These are phyloP conservation scores for Fusarium pseudonygamai DNA, from an alignment of 2,329 filamentous ascomycete species.

Conservation along the genomic window DNA sequence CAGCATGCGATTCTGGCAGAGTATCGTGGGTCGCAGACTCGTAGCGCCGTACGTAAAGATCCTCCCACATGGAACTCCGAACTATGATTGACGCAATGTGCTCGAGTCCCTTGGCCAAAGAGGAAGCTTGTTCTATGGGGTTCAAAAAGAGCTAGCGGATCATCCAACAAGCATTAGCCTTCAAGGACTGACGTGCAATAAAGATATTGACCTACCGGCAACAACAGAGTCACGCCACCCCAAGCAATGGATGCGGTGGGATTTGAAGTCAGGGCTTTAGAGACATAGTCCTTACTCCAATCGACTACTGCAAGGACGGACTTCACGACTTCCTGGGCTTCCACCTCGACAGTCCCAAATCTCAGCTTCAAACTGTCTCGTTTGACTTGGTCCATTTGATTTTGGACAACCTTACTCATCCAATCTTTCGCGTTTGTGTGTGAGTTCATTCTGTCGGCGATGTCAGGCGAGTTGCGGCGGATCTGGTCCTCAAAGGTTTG, in stretches of 20 bases:
- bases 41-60: fast-evolving
- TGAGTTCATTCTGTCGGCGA: not conserved
- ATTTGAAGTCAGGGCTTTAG: not conserved
- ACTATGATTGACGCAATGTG: not conserved
- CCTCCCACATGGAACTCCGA: not conserved
- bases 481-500: fast-evolving
- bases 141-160: not conserved
- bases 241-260: fast-evolving
- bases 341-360: not conserved
- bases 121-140: not conserved
- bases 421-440: fast-evolving
- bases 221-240: fast-evolving
- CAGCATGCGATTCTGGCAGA: not conserved
- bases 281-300: not conserved
- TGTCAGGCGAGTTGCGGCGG: fast-evolving
- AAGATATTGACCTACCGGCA: not conserved
- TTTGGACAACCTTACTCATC: not conserved
- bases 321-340: not conserved
- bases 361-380: not conserved
- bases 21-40: fast-evolving
- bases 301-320: fast-evolving
- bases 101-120: not conserved
- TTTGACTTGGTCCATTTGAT: fast-evolving
- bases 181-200: fast-evolving
- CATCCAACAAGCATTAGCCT: fast-evolving